Conservation (phyloP, 495 filamentous ascomycete species). For the Penicillium samsonianum region DNA sequence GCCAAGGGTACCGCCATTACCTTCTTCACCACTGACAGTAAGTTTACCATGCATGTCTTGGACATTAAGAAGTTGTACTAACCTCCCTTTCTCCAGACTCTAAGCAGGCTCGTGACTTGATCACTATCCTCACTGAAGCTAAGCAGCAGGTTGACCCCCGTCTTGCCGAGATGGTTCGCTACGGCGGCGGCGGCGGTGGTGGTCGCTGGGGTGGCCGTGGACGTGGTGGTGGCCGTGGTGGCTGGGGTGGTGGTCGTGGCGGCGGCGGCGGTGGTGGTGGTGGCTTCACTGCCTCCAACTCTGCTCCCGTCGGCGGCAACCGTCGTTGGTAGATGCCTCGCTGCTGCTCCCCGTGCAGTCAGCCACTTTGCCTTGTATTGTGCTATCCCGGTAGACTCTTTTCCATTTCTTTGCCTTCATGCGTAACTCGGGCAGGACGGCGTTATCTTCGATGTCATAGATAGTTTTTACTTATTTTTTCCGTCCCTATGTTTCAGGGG, state of each 20-base stretch:
- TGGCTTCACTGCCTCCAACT: conserved; percentile 63
- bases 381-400: conserved; percentile 40
- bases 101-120: conserved; percentile 95
- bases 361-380: conserved; percentile 34
- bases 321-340: conserved; percentile 55
- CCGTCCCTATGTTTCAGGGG: conserved; percentile 2
- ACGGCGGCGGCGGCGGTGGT: conserved; percentile 79
- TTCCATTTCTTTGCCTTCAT: conserved; percentile 31
- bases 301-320: conserved; percentile 61
- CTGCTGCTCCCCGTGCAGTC: conserved; percentile 25
- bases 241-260: conserved; percentile 56
- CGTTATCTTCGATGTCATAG: conserved; percentile 50
- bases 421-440: conserved; percentile 48
- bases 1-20: conserved; percentile 88
- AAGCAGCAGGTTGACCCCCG: conserved; percentile 98
- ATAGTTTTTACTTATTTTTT: conserved; percentile 38
- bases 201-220: conserved; percentile 63
- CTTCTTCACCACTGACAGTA: conserved; percentile 97
- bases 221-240: conserved; percentile 66
- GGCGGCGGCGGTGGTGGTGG: conserved; percentile 47
- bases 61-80: conserved; percentile 33
- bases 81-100: conserved; percentile 60
- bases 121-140: conserved; percentile 87
- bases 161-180: conserved; percentile 93
- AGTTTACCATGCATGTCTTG: conserved; percentile 40